Percentiles rank a stretch among this genome's conserved stretches.
Evolutionary conservation across 2,329 filamentous ascomycete species (phyloP).

Genomic region (Penicillium sp.): DNA sequence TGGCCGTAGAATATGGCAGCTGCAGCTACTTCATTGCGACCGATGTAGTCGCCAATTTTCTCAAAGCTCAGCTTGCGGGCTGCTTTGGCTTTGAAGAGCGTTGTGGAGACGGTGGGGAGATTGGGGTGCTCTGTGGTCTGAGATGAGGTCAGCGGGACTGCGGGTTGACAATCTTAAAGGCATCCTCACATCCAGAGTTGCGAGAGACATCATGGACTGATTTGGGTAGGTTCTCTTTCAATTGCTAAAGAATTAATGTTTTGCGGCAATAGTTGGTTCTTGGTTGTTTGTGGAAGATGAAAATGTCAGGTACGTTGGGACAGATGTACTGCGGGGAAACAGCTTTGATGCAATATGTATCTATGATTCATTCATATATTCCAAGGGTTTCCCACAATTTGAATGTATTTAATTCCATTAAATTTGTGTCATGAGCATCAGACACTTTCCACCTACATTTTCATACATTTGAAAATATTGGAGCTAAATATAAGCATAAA

Average conservation of each 20-base stretch:
- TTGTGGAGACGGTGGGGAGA: constrained; percentile 67
- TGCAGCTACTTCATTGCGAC: constrained; percentile 76
- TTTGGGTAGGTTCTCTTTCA: neutral
- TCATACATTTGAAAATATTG: neutral
- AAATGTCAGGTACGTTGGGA: neutral
- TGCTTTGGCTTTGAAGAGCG: constrained; percentile 80
- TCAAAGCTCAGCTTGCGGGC: constrained; percentile 73
- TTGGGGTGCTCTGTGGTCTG: constrained; percentile 47
- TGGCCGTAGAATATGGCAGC: constrained; percentile 92
- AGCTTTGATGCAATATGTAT: neutral
- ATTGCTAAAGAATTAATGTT: neutral
- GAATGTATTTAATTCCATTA: neutral
- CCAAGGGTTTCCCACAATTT: neutral
- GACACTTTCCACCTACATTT: no score
- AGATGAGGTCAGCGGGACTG: constrained; percentile 1
- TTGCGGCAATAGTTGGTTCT: neutral
- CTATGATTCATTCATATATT: neutral
- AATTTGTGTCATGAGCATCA: no score
- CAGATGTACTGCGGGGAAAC: constrained; percentile 6
- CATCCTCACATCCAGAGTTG: constrained; percentile 43
- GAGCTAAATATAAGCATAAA: neutral
- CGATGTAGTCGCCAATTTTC: constrained; percentile 68
- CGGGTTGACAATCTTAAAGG: neutral
- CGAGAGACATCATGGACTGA: constrained; percentile 39
- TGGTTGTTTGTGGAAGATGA: neutral